Conservation (phyloP, 2,329 filamentous ascomycete species). For the Domatiomyces globalis region DNA sequence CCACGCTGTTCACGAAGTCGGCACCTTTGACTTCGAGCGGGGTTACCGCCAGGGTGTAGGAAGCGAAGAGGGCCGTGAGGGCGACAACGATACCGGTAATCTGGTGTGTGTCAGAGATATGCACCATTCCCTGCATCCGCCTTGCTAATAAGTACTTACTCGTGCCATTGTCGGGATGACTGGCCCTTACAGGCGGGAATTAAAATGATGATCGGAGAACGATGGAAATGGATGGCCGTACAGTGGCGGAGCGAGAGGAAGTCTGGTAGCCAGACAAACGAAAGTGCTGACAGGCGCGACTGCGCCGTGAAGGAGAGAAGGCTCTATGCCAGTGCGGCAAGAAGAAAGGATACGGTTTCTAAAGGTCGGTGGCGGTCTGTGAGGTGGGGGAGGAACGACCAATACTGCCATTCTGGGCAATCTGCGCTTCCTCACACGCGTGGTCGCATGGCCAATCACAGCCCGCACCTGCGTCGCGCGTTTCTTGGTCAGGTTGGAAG, state of each 20-base stretch:
- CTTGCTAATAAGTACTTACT: background rate
- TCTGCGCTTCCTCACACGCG: background rate
- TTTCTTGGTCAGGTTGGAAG: background rate
- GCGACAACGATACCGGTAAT: slow-evolving; percentile 14
- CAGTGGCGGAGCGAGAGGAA: background rate
- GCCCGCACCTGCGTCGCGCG: background rate
- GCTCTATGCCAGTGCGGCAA: background rate
- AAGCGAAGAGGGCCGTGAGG: slow-evolving; percentile 29
- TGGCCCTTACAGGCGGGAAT: background rate
- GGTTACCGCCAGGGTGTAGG: slow-evolving; percentile 38
- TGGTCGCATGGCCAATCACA: background rate
- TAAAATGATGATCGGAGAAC: background rate
- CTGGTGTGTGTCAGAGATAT: slow-evolving; percentile 7
- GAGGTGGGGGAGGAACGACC: too few relatives aligned
- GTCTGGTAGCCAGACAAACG: background rate
- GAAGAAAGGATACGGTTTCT: background rate
- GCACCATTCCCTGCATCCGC: too few relatives aligned
- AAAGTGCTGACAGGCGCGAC: background rate
- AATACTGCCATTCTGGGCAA: background rate
- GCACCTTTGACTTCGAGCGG: slow-evolving; percentile 44
- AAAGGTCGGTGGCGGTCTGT: background rate
- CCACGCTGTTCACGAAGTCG: slow-evolving; percentile 47
- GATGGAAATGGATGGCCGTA: background rate
- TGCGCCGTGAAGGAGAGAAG: background rate
- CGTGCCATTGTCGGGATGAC: background rate